Conservation (phyloP, 1,284 basidiomycete species). For the Tylopilus orsonianus region DNA sequence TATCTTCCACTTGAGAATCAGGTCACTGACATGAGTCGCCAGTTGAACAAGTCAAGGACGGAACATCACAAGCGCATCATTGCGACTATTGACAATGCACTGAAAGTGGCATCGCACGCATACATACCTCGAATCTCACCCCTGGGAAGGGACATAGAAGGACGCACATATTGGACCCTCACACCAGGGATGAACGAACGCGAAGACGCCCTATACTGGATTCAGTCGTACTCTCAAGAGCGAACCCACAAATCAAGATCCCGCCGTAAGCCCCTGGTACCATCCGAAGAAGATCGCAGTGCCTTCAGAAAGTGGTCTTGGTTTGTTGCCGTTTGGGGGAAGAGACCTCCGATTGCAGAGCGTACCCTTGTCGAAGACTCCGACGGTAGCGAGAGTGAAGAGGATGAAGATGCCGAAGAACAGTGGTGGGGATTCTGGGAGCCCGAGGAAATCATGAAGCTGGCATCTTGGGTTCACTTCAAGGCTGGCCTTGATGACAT, state of each 20-base stretch:
- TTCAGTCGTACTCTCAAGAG: slow-evolving; percentile 33
- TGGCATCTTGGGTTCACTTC: slow-evolving; percentile 64
- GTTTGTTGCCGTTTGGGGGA: slow-evolving; percentile 73
- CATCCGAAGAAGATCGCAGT: slow-evolving; percentile 47
- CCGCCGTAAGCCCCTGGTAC: slow-evolving; percentile 40
- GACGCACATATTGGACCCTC: slow-evolving; percentile 54
- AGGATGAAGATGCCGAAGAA: slow-evolving; percentile 31
- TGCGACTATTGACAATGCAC: slow-evolving; percentile 25
- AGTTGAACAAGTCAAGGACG: slow-evolving; percentile 28
- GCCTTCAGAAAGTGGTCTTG: slow-evolving; percentile 62
- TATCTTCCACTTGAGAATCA: background rate
- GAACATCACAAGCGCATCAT: slow-evolving; percentile 25
- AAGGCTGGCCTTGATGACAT: slow-evolving; percentile 46
- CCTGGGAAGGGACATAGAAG: slow-evolving; percentile 52
- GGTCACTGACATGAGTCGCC: slow-evolving; percentile 6
- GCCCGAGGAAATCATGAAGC: slow-evolving; percentile 57
- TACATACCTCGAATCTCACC: slow-evolving; percentile 44
- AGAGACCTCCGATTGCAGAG: slow-evolving; percentile 41
- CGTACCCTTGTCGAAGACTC: slow-evolving; percentile 18
- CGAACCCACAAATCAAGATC: slow-evolving; percentile 32
- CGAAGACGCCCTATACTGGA: slow-evolving; percentile 44
- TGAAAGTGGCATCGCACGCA: slow-evolving; percentile 36
- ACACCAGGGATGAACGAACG: slow-evolving; percentile 49
- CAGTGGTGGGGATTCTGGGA: slow-evolving; percentile 77
- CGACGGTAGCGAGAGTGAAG: slow-evolving; percentile 27